Conservation (phyloP, 225 moss, liverwort and hornwort genomes). For the Bryum argenteum region DNA sequence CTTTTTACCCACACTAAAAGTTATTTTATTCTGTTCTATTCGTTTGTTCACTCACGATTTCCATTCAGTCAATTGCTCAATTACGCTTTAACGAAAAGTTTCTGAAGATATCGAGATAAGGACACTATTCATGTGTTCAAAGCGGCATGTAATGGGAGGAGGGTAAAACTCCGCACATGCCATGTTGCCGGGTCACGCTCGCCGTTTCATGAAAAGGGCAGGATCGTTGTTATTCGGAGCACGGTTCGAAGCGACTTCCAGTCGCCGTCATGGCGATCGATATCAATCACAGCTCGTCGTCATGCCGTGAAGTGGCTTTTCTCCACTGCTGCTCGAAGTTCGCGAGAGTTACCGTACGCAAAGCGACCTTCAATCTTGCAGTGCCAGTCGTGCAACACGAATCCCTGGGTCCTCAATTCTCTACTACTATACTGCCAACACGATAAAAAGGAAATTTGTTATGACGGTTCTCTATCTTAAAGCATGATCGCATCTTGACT, state of each 20-base stretch:
- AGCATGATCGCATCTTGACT: background rate
- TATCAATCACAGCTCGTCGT: constrained; percentile 88
- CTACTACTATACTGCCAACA: constrained; percentile 47
- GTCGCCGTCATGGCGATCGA: constrained; percentile 61
- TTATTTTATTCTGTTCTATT: too few relatives aligned
- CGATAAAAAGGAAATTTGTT: too few relatives aligned
- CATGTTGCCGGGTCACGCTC: constrained; percentile 76
- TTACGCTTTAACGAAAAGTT: too few relatives aligned
- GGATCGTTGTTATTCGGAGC: constrained; percentile 60
- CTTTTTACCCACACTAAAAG: background rate
- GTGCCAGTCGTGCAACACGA: constrained; percentile 96
- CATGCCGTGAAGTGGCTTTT: too few relatives aligned
- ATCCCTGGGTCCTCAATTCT: constrained; percentile 84
- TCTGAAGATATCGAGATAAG: too few relatives aligned
- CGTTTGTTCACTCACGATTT: too few relatives aligned
- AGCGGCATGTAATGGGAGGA: too few relatives aligned
- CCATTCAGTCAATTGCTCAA: too few relatives aligned
- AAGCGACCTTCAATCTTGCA: constrained; percentile 94
- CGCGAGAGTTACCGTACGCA: constrained; percentile 84
- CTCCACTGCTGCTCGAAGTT: constrained; percentile 96
- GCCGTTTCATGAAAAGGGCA: constrained; percentile 52
- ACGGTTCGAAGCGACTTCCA: constrained; percentile 70
- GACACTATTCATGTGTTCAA: too few relatives aligned
- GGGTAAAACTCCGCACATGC: constrained; percentile 73
- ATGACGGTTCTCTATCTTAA: too few relatives aligned